Conservation (phyloP, 306 rosid species). For the Dalbergia oliveri region DNA sequence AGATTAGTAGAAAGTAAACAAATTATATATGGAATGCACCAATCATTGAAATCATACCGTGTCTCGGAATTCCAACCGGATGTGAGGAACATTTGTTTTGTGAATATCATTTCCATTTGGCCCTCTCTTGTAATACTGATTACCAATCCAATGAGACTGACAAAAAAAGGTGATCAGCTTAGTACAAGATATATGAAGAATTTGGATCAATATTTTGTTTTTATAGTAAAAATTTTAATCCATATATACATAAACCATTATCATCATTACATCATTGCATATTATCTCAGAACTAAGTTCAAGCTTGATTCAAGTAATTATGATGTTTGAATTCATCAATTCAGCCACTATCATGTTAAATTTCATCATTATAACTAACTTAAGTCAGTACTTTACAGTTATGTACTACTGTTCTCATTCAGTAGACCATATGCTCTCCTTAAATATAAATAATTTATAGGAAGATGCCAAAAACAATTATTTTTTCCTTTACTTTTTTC, state of each 20-base stretch:
- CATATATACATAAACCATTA: background rate
- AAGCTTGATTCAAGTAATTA: background rate
- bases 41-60: constrained; percentile 55
- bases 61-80: constrained; percentile 91
- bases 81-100: constrained; percentile 96
- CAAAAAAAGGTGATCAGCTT: constrained; percentile 42
- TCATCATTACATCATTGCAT: background rate
- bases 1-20: background rate
- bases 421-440: background rate
- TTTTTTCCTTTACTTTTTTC: background rate
- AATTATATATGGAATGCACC: background rate
- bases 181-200: background rate
- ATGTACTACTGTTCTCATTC: constrained; percentile 26
- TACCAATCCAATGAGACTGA: constrained; percentile 97
- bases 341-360: background rate
- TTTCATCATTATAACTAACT: constrained; percentile 1
- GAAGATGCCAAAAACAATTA: background rate
- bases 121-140: constrained; percentile 86
- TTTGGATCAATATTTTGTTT: background rate
- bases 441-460: background rate
- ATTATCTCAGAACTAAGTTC: background rate
- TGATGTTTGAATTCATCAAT: background rate
- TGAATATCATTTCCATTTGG: constrained; percentile 94
- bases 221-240: background rate
- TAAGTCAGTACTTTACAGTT: constrained; percentile 4